Conservation (phyloP, 768 basidiomycete genomes). For the Pleurotus cornucopiae region DNA sequence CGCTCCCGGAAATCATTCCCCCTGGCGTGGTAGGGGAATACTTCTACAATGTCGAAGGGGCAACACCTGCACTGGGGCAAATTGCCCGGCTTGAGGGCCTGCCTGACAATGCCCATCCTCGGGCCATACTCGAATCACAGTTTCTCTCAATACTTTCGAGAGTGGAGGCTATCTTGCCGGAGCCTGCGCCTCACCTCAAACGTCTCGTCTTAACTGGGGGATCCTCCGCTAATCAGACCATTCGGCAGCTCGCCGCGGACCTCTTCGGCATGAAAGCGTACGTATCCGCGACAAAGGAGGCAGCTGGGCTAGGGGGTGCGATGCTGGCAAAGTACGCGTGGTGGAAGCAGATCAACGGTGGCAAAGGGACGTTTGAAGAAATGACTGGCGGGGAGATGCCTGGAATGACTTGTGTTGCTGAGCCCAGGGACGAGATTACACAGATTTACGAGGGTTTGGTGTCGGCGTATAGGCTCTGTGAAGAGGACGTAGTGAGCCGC, state of each 20-base stretch:
- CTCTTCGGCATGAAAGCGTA: conserved; percentile 76
- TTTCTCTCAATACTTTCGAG: conserved; percentile 77
- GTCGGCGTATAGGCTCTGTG: conserved; percentile 49
- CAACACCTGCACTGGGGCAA: conserved; percentile 19
- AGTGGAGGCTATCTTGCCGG: conserved; percentile 62
- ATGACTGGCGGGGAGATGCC: conserved; percentile 51
- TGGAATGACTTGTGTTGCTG: conserved; percentile 58
- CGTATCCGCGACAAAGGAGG: conserved; percentile 62
- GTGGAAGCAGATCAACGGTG: conserved; percentile 48
- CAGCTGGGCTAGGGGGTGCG: conserved; percentile 69
- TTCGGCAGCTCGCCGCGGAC: conserved; percentile 74
- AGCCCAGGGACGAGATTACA: conserved; percentile 40
- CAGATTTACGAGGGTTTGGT: conserved; percentile 53
- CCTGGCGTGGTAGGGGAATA: conserved; percentile 69
- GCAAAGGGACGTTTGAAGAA: conserved; percentile 51
- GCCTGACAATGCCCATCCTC: conserved; percentile 51
- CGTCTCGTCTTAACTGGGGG: conserved; percentile 79
- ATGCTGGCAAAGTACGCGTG: conserved; percentile 68
- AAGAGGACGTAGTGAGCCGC: conserved; percentile 39
- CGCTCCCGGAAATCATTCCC: conserved; percentile 85
- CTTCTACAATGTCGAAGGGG: conserved; percentile 23
- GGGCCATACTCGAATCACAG: conserved; percentile 81
- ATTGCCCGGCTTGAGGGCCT: no score
- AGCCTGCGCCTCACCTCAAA: conserved; percentile 48
- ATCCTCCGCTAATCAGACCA: conserved; percentile 66